A percentile compares a stretch with the other conserved stretches of the same genome.
Conservation (phyloP, 805 yeast species). For the Saturnispora saitoi region DNA sequence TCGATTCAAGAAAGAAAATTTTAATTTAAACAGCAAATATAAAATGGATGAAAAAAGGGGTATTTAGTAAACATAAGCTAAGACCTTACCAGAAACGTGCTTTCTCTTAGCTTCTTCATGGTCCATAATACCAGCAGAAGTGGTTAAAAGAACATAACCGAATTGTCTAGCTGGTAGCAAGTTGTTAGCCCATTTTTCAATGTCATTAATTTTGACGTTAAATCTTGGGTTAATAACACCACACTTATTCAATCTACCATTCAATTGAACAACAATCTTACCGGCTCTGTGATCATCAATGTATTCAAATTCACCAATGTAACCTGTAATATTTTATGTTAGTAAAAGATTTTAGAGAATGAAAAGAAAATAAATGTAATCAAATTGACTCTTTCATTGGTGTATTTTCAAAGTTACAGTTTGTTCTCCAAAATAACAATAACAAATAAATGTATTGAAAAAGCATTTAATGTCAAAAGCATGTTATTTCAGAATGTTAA, state of each 20-base stretch:
- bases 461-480: neutral
- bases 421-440: conserved; percentile 1
- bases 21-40: conserved; percentile 4
- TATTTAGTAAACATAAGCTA: conserved; percentile 88
- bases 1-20: neutral
- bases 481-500: conserved; percentile 18
- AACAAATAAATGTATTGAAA: neutral
- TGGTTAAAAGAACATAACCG: conserved; percentile 95
- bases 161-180: conserved; percentile 98
- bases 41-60: neutral
- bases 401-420: neutral
- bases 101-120: conserved; percentile 99
- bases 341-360: neutral
- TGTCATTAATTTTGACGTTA: conserved; percentile 90
- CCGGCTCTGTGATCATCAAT: conserved; percentile 99
- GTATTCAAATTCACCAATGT: conserved; percentile 98
- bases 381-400: neutral
- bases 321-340: conserved; percentile 22
- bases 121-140: conserved; percentile 99
- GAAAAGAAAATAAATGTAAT: neutral
- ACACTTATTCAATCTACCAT: conserved; percentile 98
- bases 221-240: conserved; percentile 99
- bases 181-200: conserved; percentile 98
- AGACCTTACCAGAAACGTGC: conserved; percentile 98
- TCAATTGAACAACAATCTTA: conserved; percentile 90